These are phyloP conservation scores for Cladosporium cucumerinum DNA, from an alignment of 2,329 filamentous ascomycete species.

Conservation along the genomic window DNA sequence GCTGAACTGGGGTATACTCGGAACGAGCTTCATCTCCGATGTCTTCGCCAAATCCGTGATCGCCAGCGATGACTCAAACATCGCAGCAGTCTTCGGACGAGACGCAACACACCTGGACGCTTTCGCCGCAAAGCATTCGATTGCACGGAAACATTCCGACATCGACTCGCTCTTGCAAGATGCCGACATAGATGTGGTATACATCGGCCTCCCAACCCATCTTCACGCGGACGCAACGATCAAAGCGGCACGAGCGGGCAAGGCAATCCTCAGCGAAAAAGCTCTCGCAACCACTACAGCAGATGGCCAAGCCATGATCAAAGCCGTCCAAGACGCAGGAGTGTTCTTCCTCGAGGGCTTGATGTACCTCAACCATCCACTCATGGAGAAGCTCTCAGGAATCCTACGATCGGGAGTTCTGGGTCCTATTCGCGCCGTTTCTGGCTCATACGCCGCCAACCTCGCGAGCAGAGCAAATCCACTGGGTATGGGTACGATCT, in stretches of 20 bases:
- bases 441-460: not conserved
- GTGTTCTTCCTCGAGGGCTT: not conserved
- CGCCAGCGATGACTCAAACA: not conserved
- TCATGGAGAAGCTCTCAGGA: not conserved
- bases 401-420: not conserved
- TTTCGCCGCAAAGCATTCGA: not conserved
- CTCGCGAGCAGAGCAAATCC: not conserved
- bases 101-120: not conserved
- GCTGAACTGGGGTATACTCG: not conserved
- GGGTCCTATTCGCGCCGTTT: not conserved
- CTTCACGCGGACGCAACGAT: not conserved
- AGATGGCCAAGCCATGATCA: not conserved
- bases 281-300: not conserved
- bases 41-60: not conserved
- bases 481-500: not conserved
- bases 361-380: not conserved
- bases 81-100: not conserved
- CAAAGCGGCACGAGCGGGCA: not conserved
- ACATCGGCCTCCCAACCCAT: not conserved
- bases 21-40: not conserved
- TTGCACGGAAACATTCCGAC: not conserved
- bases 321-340: not conserved
- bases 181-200: not conserved
- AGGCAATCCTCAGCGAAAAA: not conserved
- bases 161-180: not conserved